Percentiles rank a stretch among this genome's conserved stretches.
These are phyloP conservation scores for Cicer chorassanicum DNA, from an alignment of 306 rosid genomes.

Conservation along the genomic window DNA sequence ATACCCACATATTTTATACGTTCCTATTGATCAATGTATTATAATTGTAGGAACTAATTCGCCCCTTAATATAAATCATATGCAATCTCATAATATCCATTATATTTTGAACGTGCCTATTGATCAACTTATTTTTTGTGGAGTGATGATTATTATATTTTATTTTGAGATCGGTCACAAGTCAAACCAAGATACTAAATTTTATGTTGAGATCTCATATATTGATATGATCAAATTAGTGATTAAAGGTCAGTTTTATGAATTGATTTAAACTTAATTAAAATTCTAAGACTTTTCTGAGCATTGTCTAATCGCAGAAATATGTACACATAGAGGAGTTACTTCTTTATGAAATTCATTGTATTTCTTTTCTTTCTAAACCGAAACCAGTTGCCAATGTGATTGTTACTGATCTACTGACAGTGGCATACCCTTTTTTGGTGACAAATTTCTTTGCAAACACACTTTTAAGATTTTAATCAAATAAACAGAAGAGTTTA, in stretches of 20 bases:
- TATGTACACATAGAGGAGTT: not conserved
- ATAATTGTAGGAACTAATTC: slow-evolving; percentile 7
- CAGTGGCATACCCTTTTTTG: not conserved
- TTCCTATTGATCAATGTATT: not conserved
- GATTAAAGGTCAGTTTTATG: not conserved
- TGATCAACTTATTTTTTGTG: not conserved
- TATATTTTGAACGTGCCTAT: not conserved
- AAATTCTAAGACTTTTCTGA: not conserved
- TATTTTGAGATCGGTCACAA: not conserved
- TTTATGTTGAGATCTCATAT: not conserved
- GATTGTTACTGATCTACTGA: not conserved
- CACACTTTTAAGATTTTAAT: slow-evolving; percentile 15
- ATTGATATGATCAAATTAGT: not conserved
- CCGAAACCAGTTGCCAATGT: not conserved
- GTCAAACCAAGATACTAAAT: too few species aligned
- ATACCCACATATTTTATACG: not conserved
- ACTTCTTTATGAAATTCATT: not conserved
- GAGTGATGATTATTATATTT: not conserved
- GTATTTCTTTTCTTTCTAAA: not conserved
- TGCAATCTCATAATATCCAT: not conserved
- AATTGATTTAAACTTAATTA: not conserved
- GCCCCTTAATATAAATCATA: not conserved
- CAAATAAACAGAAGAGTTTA: slow-evolving; percentile 1
- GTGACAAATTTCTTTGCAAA: not conserved
- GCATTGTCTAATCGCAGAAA: not conserved